phyloP scores from a whole-genome alignment of 1,284 basidiomycete species.

The Laetiporus sulphureus region DNA sequence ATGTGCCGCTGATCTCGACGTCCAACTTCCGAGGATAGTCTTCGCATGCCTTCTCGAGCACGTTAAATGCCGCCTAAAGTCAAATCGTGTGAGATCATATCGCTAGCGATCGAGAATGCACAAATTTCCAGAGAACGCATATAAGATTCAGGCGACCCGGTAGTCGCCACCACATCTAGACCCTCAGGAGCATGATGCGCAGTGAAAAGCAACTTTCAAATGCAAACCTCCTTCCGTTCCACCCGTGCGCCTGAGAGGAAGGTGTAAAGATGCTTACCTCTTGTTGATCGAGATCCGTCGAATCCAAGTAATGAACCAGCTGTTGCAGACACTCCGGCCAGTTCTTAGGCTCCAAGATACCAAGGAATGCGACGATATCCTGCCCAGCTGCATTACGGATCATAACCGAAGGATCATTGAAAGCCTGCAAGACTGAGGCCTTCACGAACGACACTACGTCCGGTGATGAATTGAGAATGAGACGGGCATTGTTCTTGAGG shows the following conservation, averaged over 20 bases:
- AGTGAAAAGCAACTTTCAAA: no score
- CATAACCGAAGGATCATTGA: constrained; percentile 76
- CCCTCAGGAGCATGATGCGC: no score
- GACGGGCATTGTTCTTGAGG: constrained; percentile 89
- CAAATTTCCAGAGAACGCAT: no score
- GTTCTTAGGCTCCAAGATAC: constrained; percentile 78
- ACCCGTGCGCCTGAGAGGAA: no score
- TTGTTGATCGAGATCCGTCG: constrained; percentile 65
- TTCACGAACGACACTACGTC: constrained; percentile 81
- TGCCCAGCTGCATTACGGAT: constrained; percentile 89
- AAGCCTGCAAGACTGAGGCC: constrained; percentile 72
- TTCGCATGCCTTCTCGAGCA: constrained; percentile 93
- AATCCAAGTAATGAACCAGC: constrained; percentile 74
- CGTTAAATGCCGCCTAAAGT: constrained; percentile 91
- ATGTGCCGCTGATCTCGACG: constrained; percentile 81
- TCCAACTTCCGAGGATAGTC: constrained; percentile 96
- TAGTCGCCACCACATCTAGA: no score
- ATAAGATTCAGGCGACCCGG: no score
- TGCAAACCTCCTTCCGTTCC: no score
- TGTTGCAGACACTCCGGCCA: constrained; percentile 91
- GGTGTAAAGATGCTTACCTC: no score
- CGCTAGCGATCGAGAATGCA: not conserved
- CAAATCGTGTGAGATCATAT: constrained; percentile 1
- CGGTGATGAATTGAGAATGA: constrained; percentile 60
- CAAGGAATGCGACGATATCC: constrained; percentile 84